Evolutionary conservation across 192 early-diverging fungal species (phyloP), one percentile per base, ranked within the genome.

Genomic region (Rhizophlyctis rosea): DNA sequence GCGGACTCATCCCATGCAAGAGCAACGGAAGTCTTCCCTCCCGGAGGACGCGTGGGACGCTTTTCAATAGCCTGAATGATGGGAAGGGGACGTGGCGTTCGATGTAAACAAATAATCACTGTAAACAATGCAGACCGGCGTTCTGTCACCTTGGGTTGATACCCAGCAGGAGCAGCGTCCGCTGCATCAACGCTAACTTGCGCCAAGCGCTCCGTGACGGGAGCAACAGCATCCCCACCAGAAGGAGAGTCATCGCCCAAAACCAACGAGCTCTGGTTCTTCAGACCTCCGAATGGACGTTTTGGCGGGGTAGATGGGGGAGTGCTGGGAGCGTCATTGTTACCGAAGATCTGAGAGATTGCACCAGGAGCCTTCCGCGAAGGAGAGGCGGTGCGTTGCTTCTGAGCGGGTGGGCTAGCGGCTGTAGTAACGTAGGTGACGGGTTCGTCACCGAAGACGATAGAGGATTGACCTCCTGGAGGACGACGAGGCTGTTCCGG

Each of bases 401-500:
- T n/a, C 9, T 7, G 18, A 18, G 18, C 39, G 7, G 39, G 39
- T 7, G 39, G 39, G 18, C 39, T 44, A 7, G 7, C 9, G 18
- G 9, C 18, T 44, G 39, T 44, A 18, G 39, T 44, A 13, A 13
- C 9, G 18, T 44, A 44, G 39, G 39, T 44, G 39, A 18, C 18
- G 39, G 39, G 18, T 7, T 44, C 9, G 39, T 44, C 39, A 13
- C 39, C 39, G 18, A 44, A 44, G 7, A 44, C 39, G 18, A 44
- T 44, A 18, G 9, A 13, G 39, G 9, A 13, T 13, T 7, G 9
- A 44, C 39, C 39, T 13, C 39, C 39, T 7, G 39, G 39, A 44
- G 39, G 39, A 44, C 39, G 39, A 44, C 39, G 39, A 44, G 39
- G 18, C 39, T 44, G 39, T 44, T n/a, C n/a, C n/a, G n/a, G n/a